Percentiles rank a stretch among this genome's conserved stretches.
These are phyloP conservation scores for Monosporascus cannonballus DNA, from an alignment of 2,329 filamentous ascomycete genomes.

Conservation along the genomic window DNA sequence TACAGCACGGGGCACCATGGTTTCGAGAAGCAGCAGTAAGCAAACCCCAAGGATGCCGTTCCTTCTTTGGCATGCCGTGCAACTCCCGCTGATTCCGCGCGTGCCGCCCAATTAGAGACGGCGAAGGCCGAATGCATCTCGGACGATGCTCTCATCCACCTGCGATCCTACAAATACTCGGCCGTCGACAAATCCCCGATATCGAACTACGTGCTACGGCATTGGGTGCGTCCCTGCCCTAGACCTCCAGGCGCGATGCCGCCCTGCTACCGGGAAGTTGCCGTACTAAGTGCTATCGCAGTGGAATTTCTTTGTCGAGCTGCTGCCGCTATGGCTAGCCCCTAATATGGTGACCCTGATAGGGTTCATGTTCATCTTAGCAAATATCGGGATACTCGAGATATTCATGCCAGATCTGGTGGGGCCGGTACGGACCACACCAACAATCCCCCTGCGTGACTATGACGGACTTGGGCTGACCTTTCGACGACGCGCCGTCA, in stretches of 20 bases:
- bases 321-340: conserved; percentile 91
- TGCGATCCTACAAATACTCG: conserved; percentile 96
- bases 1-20: conserved; percentile 21
- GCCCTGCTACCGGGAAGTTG: neutral
- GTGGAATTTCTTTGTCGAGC: conserved; percentile 95
- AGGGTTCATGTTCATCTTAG: conserved; percentile 90
- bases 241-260: conserved; percentile 4
- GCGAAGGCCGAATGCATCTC: conserved; percentile 70
- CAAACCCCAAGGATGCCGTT: neutral
- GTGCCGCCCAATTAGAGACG: conserved; percentile 30
- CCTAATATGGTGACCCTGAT: conserved; percentile 96
- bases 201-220: conserved; percentile 87
- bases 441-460: neutral
- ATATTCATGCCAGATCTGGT: conserved; percentile 84
- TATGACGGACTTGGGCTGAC: conserved; percentile 6
- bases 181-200: conserved; percentile 93
- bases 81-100: conserved; percentile 8
- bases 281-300: conserved; percentile 31
- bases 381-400: conserved; percentile 68
- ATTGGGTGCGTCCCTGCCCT: conserved; percentile 67
- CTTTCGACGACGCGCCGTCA: neutral
- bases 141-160: conserved; percentile 82
- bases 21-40: conserved; percentile 31
- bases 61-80: neutral
- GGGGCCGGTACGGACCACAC: conserved; percentile 62